Percentiles rank a stretch among this genome's conserved stretches.
These are phyloP conservation scores for Larix kaempferi DNA, from an alignment of 75 land plant species.

Conservation along the genomic window DNA sequence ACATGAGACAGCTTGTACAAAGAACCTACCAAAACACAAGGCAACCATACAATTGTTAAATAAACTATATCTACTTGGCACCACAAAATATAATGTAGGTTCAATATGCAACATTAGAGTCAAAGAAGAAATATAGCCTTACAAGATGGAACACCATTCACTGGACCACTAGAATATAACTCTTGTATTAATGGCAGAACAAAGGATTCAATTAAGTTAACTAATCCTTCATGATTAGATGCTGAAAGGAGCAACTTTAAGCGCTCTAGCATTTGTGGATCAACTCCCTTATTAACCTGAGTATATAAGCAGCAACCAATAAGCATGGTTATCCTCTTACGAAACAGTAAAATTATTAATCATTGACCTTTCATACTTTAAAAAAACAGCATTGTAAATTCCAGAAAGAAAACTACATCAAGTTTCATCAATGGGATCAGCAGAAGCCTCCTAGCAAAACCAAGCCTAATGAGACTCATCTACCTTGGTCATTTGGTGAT, in stretches of 20 bases:
- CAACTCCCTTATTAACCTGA: not conserved
- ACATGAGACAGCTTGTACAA: conserved; percentile 49
- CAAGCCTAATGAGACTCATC: not conserved
- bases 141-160: conserved; percentile 3
- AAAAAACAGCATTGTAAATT: too few relatives aligned
- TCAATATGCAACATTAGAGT: not conserved
- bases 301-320: not conserved
- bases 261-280: conserved; percentile 8
- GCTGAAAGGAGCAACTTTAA: conserved; percentile 24
- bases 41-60: not conserved
- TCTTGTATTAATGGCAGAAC: conserved; percentile 43
- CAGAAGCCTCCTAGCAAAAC: not conserved
- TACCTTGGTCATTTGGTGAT: not conserved
- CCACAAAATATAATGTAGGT: too few relatives aligned
- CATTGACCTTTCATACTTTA: too few relatives aligned
- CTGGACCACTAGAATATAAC: conserved; percentile 12
- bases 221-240: conserved; percentile 37
- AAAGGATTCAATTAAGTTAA: conserved; percentile 9
- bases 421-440: not conserved
- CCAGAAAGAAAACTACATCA: not conserved
- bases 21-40: conserved; percentile 24
- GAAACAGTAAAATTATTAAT: not conserved
- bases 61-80: not conserved
- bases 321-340: not conserved
- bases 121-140: not conserved